Evolutionary conservation across 441 rosid species (phyloP).

Genomic region (Gossypium lobatum): DNA sequence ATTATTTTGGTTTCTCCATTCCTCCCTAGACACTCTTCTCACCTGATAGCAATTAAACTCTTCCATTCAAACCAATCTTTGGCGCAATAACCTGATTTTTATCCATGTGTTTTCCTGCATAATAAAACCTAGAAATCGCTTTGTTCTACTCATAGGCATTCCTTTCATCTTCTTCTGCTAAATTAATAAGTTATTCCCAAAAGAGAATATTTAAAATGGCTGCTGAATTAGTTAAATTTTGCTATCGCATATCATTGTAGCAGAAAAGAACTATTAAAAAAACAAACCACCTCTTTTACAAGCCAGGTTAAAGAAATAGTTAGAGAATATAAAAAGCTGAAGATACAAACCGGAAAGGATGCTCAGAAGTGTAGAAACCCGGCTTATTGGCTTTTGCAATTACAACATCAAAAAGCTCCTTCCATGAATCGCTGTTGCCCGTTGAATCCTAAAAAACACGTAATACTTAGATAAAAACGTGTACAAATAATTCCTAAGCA

Average conservation of each 20-base stretch:
- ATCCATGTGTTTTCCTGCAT: not conserved
- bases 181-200: not conserved
- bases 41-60: not conserved
- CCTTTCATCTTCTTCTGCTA: not conserved
- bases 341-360: conserved; percentile 79
- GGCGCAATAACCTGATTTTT: not conserved
- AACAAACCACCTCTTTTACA: not conserved
- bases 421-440: conserved; percentile 70
- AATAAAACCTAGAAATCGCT: not conserved
- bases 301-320: not conserved
- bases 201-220: not conserved
- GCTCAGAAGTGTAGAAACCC: conserved; percentile 93
- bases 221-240: not conserved
- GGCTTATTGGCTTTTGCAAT: conserved; percentile 98
- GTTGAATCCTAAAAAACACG: conserved; percentile 53
- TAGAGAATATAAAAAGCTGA: conserved; percentile 11
- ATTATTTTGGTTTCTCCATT: not conserved
- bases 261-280: not conserved
- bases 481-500: not conserved
- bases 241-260: not conserved
- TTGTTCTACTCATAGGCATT: not conserved
- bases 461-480: conserved; percentile 11
- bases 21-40: not conserved
- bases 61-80: not conserved
- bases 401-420: conserved; percentile 93